Percentiles rank a stretch among this genome's conserved stretches.
These are phyloP conservation scores for Fusarium sp. DNA, from an alignment of 2,329 filamentous ascomycete genomes.

Conservation along the genomic window DNA sequence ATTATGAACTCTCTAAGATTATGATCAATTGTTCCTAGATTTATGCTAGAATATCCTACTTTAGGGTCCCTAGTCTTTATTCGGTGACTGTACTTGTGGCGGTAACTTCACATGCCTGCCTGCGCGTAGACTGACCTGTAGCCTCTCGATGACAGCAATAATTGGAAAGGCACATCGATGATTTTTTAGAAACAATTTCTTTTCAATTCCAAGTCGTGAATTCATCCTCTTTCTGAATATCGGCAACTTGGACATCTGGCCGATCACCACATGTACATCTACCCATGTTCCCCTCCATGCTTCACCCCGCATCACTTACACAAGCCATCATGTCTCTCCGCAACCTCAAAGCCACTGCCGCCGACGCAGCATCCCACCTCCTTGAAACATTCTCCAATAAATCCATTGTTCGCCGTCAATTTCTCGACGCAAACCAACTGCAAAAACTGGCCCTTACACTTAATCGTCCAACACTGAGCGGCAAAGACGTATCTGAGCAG, in stretches of 20 bases:
- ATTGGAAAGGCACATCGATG: too few species aligned
- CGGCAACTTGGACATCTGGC: not conserved
- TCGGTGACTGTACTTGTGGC: not conserved
- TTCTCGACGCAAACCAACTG: slow-evolving; percentile 70
- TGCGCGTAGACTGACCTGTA: not conserved
- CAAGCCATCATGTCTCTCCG: slow-evolving; percentile 15
- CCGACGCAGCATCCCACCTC: slow-evolving; percentile 47
- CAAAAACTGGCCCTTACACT: slow-evolving; percentile 70
- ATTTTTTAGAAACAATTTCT: rapidly evolving
- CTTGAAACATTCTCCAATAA: slow-evolving; percentile 44
- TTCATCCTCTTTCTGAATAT: not conserved
- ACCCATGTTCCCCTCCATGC: not conserved
- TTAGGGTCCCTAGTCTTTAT: not conserved
- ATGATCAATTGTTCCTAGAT: not conserved
- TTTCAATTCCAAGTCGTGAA: rapidly evolving
- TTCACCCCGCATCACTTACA: slow-evolving; percentile 15
- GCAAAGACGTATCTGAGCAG: slow-evolving; percentile 49
- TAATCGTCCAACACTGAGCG: slow-evolving; percentile 55
- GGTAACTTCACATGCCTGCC: rapidly evolving
- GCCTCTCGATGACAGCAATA: not conserved
- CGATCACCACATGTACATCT: not conserved
- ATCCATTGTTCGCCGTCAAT: slow-evolving; percentile 51
- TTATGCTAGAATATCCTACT: not conserved
- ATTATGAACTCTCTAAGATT: rapidly evolving
- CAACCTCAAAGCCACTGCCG: slow-evolving; percentile 35